A percentile compares a stretch with the other conserved stretches of the same genome.
These are phyloP conservation scores for Elsinoe australis DNA, from an alignment of 2,329 filamentous ascomycete species.

Conservation along the genomic window DNA sequence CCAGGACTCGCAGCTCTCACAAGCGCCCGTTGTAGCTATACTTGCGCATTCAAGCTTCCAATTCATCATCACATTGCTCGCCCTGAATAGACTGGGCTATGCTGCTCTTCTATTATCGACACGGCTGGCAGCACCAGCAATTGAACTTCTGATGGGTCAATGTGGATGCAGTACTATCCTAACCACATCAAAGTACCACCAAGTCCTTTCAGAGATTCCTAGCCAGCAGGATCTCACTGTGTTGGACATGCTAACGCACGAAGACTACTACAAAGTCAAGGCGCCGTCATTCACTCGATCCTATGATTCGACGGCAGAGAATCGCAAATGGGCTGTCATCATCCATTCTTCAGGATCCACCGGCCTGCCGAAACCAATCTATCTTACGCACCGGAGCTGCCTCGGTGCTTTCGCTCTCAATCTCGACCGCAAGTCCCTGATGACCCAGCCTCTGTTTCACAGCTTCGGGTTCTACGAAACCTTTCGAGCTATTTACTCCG, in stretches of 20 bases:
- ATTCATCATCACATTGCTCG: conserved; percentile 48
- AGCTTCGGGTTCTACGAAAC: conserved; percentile 51
- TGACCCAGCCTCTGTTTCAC: conserved; percentile 53
- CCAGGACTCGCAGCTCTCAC: conserved; percentile 23
- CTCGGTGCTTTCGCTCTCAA: conserved; percentile 44
- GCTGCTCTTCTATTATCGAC: conserved; percentile 49
- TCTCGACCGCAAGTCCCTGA: conserved; percentile 44
- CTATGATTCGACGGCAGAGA: conserved; percentile 25
- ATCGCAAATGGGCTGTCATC: conserved; percentile 35
- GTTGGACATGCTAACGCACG: conserved; percentile 27
- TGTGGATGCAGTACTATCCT: conserved; percentile 31
- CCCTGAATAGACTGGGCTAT: conserved; percentile 49
- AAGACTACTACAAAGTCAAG: conserved; percentile 22
- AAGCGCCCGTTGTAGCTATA: conserved; percentile 40
- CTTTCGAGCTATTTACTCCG: conserved; percentile 46
- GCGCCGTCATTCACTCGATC: conserved; percentile 22
- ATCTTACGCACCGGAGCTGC: conserved; percentile 46
- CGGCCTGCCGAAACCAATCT: conserved; percentile 57
- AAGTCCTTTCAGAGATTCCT: conserved; percentile 29
- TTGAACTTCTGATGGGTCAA: conserved; percentile 41
- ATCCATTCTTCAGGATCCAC: conserved; percentile 52
- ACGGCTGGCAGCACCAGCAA: conserved; percentile 45
- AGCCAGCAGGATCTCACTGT: conserved; percentile 24
- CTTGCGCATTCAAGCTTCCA: conserved; percentile 49
- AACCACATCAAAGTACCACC: conserved; percentile 23